phyloP scores from a whole-genome alignment of 2,329 filamentous ascomycete species.

The Hymenoscyphus scutula region DNA sequence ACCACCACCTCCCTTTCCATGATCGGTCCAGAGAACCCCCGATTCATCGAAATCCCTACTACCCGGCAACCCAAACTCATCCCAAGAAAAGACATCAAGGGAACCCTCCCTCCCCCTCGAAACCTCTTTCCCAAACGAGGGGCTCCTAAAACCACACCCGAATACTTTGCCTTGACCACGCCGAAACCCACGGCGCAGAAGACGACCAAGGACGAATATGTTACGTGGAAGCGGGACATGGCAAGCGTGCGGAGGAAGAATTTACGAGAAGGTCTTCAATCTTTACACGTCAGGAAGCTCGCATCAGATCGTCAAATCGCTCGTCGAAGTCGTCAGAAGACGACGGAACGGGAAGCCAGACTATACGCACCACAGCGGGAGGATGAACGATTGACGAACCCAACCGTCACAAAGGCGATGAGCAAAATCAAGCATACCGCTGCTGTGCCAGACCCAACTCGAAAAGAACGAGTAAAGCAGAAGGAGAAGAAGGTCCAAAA shows the following conservation, averaged over 20 bases:
- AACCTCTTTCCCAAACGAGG: slow-evolving; percentile 66
- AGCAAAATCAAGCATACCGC: slow-evolving; percentile 44
- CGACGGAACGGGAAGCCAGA: slow-evolving; percentile 46
- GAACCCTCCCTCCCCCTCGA: slow-evolving; percentile 79
- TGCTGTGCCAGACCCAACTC: slow-evolving; percentile 59
- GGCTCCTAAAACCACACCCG: slow-evolving; percentile 57
- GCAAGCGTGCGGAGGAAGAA: slow-evolving; percentile 69
- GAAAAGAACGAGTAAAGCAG: slow-evolving; percentile 53
- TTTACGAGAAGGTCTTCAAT: slow-evolving; percentile 66
- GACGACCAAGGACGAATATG: slow-evolving; percentile 31
- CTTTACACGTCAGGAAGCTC: slow-evolving; percentile 66
- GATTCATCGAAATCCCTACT: slow-evolving; percentile 78
- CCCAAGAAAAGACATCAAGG: slow-evolving; percentile 56
- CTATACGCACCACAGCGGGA: slow-evolving; percentile 65
- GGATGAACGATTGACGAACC: slow-evolving; percentile 73
- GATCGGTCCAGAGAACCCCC: slow-evolving; percentile 81
- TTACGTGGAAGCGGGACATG: slow-evolving; percentile 69
- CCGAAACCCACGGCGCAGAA: slow-evolving; percentile 46
- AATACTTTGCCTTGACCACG: slow-evolving; percentile 61
- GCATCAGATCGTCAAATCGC: slow-evolving; percentile 39
- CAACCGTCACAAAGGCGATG: slow-evolving; percentile 58
- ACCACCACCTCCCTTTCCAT: slow-evolving; percentile 43
- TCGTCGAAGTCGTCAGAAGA: slow-evolving; percentile 45
- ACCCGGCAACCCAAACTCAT: slow-evolving; percentile 60
- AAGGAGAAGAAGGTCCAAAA: slow-evolving; percentile 43